Evolutionary conservation across 208 protist genomes (phyloP).

Genomic region (Herpetomonas muscarum): DNA sequence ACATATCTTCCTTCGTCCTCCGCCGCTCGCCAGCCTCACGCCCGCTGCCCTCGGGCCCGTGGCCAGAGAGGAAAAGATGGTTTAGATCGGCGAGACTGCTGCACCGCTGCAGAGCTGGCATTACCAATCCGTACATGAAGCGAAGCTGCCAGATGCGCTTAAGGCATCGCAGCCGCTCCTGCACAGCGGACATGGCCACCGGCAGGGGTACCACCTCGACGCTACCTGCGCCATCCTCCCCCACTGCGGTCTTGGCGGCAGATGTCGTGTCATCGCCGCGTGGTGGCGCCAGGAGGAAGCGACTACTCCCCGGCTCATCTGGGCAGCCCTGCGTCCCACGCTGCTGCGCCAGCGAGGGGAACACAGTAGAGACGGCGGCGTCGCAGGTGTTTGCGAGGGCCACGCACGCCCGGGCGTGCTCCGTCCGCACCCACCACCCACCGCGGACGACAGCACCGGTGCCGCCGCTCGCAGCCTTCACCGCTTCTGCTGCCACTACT

Average conservation of each 20-base stretch:
- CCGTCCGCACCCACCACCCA: conserved; percentile 8
- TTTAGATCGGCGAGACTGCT: conserved; percentile 18
- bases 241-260: too few relatives aligned
- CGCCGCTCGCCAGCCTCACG: conserved; percentile 1
- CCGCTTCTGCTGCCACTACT: background rate
- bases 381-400: conserved; percentile 54
- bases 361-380: conserved; percentile 46
- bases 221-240: too few relatives aligned
- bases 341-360: conserved; percentile 43
- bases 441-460: background rate
- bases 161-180: conserved; percentile 26
- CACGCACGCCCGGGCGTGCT: conserved; percentile 13
- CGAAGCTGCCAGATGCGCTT: conserved; percentile 49
- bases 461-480: background rate
- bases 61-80: conserved; percentile 16
- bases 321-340: too few relatives aligned
- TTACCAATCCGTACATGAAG: conserved; percentile 18
- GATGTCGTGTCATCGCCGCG: too few relatives aligned
- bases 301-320: too few relatives aligned
- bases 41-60: conserved; percentile 8
- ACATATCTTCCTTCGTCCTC: conserved; percentile 9
- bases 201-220: conserved; percentile 19
- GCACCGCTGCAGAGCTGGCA: conserved; percentile 33
- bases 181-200: conserved; percentile 26
- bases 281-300: too few relatives aligned